Percentiles rank a stretch among this genome's conserved stretches.
Evolutionary conservation across 169 alveolate species (phyloP).

Genomic region (Cryptosporidium meleagridis): DNA sequence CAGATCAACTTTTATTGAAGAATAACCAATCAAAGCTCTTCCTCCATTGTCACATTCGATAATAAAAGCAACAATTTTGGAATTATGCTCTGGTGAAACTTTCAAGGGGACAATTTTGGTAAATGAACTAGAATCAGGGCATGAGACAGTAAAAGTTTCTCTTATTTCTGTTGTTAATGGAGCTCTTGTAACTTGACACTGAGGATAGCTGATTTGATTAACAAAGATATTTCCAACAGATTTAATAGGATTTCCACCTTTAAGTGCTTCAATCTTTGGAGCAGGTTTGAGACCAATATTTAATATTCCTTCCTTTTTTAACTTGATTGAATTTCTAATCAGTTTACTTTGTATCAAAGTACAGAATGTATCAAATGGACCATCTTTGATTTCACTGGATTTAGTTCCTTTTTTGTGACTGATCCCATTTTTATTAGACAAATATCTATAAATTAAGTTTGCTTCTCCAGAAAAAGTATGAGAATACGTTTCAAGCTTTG

Average conservation of each 20-base stretch:
- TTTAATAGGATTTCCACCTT: slow-evolving; percentile 48
- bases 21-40: slow-evolving; percentile 30
- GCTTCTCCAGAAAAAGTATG: not conserved
- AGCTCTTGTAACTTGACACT: slow-evolving; percentile 65
- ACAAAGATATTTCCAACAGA: slow-evolving; percentile 26
- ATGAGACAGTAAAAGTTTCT: slow-evolving; percentile 40
- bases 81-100: not conserved
- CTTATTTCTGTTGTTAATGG: slow-evolving; percentile 46
- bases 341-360: slow-evolving; percentile 24
- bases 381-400: slow-evolving; percentile 11
- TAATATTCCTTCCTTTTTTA: slow-evolving; percentile 46
- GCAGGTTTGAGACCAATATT: slow-evolving; percentile 44
- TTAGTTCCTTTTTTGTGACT: not conserved
- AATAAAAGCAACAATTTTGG: slow-evolving; percentile 43
- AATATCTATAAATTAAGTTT: slow-evolving; percentile 15
- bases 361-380: slow-evolving; percentile 66
- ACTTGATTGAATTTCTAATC: slow-evolving; percentile 6
- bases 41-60: slow-evolving; percentile 46
- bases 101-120: slow-evolving; percentile 30
- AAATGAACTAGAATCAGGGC: slow-evolving; percentile 49
- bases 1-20: slow-evolving; percentile 24
- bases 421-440: not conserved
- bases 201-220: slow-evolving; percentile 54
- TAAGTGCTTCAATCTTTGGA: not conserved
- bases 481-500: slow-evolving; percentile 35